These are phyloP conservation scores for Darksidea phi DNA, from an alignment of 495 filamentous ascomycete species.

Conservation along the genomic window DNA sequence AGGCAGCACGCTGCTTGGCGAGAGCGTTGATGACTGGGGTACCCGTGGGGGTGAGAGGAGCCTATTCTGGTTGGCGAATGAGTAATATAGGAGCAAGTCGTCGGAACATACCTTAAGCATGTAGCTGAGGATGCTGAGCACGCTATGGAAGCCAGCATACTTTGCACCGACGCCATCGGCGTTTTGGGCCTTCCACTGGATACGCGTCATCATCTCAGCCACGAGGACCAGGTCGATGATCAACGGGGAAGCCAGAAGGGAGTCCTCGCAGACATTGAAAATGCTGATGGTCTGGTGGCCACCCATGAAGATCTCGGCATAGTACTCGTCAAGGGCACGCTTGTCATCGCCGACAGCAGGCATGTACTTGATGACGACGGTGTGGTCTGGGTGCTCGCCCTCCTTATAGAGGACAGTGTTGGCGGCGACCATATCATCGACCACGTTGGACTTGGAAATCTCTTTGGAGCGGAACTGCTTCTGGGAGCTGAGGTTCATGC, in stretches of 20 bases:
- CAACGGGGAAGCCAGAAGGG: constrained; percentile 90
- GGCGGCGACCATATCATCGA: constrained; percentile 98
- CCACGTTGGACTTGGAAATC: constrained; percentile 97
- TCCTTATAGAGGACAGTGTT: constrained; percentile 85
- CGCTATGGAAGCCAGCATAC: constrained; percentile 93
- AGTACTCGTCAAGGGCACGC: constrained; percentile 98
- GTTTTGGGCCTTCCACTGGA: constrained; percentile 76
- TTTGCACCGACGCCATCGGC: constrained; percentile 56
- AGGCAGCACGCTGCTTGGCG: constrained; percentile 89
- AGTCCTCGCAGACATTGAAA: constrained; percentile 99
- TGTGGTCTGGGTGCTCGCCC: constrained; percentile 56
- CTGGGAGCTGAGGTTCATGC: constrained; percentile 96
- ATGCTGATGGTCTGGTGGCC: constrained; percentile 97
- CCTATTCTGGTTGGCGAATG: constrained; percentile 44
- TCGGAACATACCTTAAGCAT: constrained; percentile 76
- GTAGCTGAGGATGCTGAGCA: constrained; percentile 96
- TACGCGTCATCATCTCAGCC: constrained; percentile 96
- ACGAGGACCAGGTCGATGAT: constrained; percentile 95
- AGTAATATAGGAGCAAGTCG: neutral
- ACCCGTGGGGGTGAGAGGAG: constrained; percentile 89
- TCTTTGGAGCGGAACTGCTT: constrained; percentile 99
- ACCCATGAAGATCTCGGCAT: constrained; percentile 98
- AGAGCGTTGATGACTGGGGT: constrained; percentile 96
- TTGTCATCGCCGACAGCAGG: constrained; percentile 98
- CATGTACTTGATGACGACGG: constrained; percentile 74